Percentiles rank a stretch among this genome's conserved stretches.
Conservation (phyloP, 2,329 filamentous ascomycete genomes). For the Cladosporium halotolerans region DNA sequence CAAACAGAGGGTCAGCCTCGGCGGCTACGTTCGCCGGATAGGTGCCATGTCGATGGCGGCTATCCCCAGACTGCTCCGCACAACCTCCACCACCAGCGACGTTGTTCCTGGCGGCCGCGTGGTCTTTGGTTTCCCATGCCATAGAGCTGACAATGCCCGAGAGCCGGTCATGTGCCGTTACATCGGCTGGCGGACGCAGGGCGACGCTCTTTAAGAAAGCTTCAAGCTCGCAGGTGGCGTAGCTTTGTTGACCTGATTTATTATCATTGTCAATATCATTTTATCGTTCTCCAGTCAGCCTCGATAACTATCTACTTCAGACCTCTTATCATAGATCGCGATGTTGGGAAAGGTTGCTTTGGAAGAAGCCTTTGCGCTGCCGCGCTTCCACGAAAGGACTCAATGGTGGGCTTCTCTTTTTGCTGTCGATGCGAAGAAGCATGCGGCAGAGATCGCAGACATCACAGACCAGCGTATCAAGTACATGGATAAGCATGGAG, state of each 20-base stretch:
- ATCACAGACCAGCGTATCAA: constrained; percentile 39
- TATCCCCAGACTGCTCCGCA: background rate
- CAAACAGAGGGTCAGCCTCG: too few relatives aligned
- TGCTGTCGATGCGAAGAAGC: constrained; percentile 52
- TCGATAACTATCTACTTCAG: background rate
- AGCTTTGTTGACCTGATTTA: background rate
- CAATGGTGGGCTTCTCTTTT: constrained; percentile 58
- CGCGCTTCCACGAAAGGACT: constrained; percentile 53
- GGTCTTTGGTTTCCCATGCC: background rate
- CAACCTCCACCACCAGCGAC: background rate
- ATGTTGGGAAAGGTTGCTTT: constrained; percentile 58
- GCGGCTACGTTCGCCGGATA: background rate
- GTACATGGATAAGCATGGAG: constrained; percentile 40
- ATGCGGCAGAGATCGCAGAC: constrained; percentile 50
- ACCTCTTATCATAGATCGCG: background rate
- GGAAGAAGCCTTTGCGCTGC: constrained; percentile 57
- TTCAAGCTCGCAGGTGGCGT: background rate
- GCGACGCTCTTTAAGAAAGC: background rate
- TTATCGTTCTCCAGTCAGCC: too few relatives aligned
- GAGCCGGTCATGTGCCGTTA: background rate
- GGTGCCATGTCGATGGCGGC: background rate
- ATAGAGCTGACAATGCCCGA: background rate
- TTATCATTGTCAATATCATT: too few relatives aligned
- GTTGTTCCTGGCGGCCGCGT: background rate
- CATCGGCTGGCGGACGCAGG: background rate